A percentile compares a stretch with the other conserved stretches of the same genome.
Conservation (phyloP, 805 yeast genomes). For the Kodamaea nitidulidarum region DNA sequence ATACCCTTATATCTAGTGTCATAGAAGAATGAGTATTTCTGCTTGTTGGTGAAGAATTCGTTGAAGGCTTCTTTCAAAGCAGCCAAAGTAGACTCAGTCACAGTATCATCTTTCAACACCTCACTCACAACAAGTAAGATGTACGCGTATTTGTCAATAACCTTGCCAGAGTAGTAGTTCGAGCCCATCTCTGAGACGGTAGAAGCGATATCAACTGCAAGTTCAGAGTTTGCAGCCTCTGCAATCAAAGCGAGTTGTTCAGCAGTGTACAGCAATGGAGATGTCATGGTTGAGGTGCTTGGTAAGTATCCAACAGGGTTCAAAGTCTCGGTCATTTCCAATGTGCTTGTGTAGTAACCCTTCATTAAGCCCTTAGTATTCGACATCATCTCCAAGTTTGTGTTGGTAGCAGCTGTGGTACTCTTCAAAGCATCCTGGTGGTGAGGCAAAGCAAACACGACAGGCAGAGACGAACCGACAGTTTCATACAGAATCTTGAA, state of each 20-base stretch:
- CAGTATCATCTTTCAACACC: slow-evolving; percentile 41
- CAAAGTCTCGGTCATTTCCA: slow-evolving; percentile 38
- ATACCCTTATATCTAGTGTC: slow-evolving; percentile 56
- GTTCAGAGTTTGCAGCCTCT: slow-evolving; percentile 43
- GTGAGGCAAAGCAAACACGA: slow-evolving; percentile 53
- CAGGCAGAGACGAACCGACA: slow-evolving; percentile 46
- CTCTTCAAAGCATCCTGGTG: slow-evolving; percentile 39
- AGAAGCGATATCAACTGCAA: slow-evolving; percentile 42
- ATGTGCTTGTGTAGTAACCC: slow-evolving; percentile 39
- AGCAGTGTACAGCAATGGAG: slow-evolving; percentile 34
- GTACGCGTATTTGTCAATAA: slow-evolving; percentile 54
- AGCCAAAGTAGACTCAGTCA: slow-evolving; percentile 31
- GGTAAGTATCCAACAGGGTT: slow-evolving; percentile 43
- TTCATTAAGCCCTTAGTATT: slow-evolving; percentile 50
- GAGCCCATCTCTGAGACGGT: slow-evolving; percentile 38
- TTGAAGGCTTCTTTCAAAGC: slow-evolving; percentile 43
- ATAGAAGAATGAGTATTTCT: slow-evolving; percentile 48
- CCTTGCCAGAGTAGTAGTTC: slow-evolving; percentile 51
- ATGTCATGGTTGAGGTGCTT: slow-evolving; percentile 34
- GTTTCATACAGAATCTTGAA: slow-evolving; percentile 49
- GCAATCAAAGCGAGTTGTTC: slow-evolving; percentile 44
- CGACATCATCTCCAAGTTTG: slow-evolving; percentile 43
- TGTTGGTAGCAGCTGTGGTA: slow-evolving; percentile 24
- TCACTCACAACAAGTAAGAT: slow-evolving; percentile 49
- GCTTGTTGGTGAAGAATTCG: slow-evolving; percentile 37